Evolutionary conservation across 352 stramenopile genomes (phyloP).

Genomic region (Globisporangium takayamanum): DNA sequence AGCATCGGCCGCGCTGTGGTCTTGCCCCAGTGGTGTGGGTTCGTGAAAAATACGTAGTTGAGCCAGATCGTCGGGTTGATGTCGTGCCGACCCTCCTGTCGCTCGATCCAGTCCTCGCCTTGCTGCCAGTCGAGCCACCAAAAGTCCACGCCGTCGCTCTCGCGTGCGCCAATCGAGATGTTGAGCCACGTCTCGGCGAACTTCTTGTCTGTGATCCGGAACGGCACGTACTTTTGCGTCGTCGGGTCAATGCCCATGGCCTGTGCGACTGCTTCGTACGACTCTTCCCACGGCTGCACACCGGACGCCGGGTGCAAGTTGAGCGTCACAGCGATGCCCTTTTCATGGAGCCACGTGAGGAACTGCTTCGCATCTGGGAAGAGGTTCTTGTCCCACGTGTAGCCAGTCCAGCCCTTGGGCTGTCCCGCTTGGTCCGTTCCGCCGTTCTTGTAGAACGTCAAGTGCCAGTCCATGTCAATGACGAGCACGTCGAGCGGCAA

Average conservation of each 20-base stretch:
- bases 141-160: slow-evolving; percentile 35
- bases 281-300: slow-evolving; percentile 33
- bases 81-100: slow-evolving; percentile 15
- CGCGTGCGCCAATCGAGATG: slow-evolving; percentile 17
- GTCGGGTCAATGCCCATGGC: slow-evolving; percentile 29
- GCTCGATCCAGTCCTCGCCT: slow-evolving; percentile 32
- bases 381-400: slow-evolving; percentile 40
- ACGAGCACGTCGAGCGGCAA: slow-evolving; percentile 49
- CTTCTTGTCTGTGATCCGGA: slow-evolving; percentile 27
- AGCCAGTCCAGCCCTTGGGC: slow-evolving; percentile 35
- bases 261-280: slow-evolving; percentile 21
- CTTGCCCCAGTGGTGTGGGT: slow-evolving; percentile 22
- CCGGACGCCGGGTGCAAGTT: slow-evolving; percentile 52
- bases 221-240: slow-evolving; percentile 26
- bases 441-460: slow-evolving; percentile 36
- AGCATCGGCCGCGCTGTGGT: slow-evolving; percentile 24
- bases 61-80: slow-evolving; percentile 48
- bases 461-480: slow-evolving; percentile 61
- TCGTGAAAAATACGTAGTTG: slow-evolving; percentile 40
- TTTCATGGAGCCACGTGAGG: slow-evolving; percentile 22
- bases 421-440: slow-evolving; percentile 21
- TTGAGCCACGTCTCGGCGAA: slow-evolving; percentile 25
- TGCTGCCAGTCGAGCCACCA: slow-evolving; percentile 69
- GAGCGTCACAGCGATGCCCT: slow-evolving; percentile 25
- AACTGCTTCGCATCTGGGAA: slow-evolving; percentile 36